Evolutionary conservation across 2,329 filamentous ascomycete genomes (phyloP).

Genomic region (Trichoderma sp.): DNA sequence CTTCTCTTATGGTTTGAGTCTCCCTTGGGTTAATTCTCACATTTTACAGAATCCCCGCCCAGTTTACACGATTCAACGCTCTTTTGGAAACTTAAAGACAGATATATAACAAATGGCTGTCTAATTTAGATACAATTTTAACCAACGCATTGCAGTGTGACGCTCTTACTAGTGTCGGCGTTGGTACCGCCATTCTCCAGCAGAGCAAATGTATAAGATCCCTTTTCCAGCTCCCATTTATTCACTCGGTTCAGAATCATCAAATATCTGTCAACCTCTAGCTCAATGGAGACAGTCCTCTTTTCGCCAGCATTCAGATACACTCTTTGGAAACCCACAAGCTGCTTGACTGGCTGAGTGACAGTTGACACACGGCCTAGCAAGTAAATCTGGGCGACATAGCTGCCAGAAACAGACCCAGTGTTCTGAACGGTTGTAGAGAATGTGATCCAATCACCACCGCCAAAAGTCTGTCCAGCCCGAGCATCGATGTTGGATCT

Average conservation of each 20-base stretch:
- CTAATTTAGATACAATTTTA: neutral
- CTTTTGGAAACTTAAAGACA: neutral
- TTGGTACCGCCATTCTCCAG: constrained; percentile 15
- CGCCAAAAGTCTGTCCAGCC: neutral
- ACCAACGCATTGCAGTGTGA: constrained; percentile 5
- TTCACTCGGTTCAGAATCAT: constrained; percentile 13
- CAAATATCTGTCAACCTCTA: constrained; percentile 21
- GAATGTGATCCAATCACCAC: constrained; percentile 15
- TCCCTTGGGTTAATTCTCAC: neutral
- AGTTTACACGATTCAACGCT: neutral
- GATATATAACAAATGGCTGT: neutral
- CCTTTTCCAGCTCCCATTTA: constrained; percentile 19
- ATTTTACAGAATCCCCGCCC: neutral
- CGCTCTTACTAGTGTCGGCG: constrained; percentile 12
- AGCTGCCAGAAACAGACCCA: constrained; percentile 11
- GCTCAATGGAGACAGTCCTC: neutral
- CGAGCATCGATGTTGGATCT: neutral
- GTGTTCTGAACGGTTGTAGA: constrained; percentile 5
- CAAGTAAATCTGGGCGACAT: constrained; percentile 15
- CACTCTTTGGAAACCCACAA: constrained; percentile 16
- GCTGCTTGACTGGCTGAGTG: constrained; percentile 17
- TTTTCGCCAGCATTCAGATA: constrained; percentile 20
- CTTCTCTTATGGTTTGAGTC: neutral
- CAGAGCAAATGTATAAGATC: constrained; percentile 15
- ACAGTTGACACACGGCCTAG: constrained; percentile 17